Percentiles rank a stretch among this genome's conserved stretches.
Conservation (phyloP, 2,329 filamentous ascomycete genomes). For the Rutstroemia sp. region DNA sequence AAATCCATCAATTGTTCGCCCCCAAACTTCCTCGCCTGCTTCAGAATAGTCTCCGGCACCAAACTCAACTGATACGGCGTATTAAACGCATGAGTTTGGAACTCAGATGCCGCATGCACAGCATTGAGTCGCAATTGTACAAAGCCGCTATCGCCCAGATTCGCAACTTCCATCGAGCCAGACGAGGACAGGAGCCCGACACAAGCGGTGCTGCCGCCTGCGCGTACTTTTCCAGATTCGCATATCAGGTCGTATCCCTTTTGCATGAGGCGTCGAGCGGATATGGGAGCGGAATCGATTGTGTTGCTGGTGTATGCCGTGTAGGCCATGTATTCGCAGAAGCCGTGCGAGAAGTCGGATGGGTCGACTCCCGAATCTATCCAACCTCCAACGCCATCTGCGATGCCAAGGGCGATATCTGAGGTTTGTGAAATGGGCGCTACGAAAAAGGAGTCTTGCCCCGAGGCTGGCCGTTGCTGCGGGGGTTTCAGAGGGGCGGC, state of each 20-base stretch:
- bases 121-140: constrained; percentile 79
- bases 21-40: constrained; percentile 77
- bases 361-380: constrained; percentile 87
- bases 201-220: constrained; percentile 87
- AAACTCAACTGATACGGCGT: constrained; percentile 92
- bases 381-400: constrained; percentile 95
- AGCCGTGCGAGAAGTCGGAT: constrained; percentile 86
- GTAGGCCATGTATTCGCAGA: constrained; percentile 89
- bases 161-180: constrained; percentile 79
- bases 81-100: constrained; percentile 96
- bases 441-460: constrained; percentile 96
- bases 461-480: constrained; percentile 63
- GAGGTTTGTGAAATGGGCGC: constrained; percentile 59
- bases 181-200: constrained; percentile 69
- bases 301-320: constrained; percentile 43
- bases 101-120: constrained; percentile 73
- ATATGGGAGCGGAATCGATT: constrained; percentile 34
- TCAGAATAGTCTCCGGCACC: constrained; percentile 71
- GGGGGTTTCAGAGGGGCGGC: constrained; percentile 45
- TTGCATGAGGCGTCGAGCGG: constrained; percentile 68
- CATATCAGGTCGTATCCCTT: constrained; percentile 77
- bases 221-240: constrained; percentile 62
- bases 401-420: constrained; percentile 76
- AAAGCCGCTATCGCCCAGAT: constrained; percentile 92
- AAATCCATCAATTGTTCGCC: constrained; percentile 74